These are phyloP conservation scores for Atkinsonella hypoxylon DNA, from an alignment of 2,329 filamentous ascomycete genomes.

Conservation along the genomic window DNA sequence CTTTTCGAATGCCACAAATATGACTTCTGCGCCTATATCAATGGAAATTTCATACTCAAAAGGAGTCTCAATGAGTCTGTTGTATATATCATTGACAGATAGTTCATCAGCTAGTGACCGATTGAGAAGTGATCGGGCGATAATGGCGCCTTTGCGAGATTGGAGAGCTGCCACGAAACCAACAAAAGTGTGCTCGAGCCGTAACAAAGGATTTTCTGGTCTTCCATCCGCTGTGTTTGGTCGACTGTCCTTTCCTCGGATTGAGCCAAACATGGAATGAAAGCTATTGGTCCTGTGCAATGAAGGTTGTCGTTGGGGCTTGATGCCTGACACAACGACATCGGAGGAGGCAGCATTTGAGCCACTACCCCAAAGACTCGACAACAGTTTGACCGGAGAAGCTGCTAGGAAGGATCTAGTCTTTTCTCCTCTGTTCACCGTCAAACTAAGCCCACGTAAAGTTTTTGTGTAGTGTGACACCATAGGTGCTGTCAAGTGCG, in stretches of 20 bases:
- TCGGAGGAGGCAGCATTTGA: constrained; percentile 27
- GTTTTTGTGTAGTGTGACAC: constrained; percentile 70
- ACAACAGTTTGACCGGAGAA: constrained; percentile 86
- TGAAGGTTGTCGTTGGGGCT: constrained; percentile 29
- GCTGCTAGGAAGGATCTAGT: constrained; percentile 58
- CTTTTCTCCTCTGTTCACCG: constrained; percentile 48
- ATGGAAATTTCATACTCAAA: constrained; percentile 63
- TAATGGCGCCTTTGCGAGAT: constrained; percentile 74
- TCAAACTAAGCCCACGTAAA: constrained; percentile 54
- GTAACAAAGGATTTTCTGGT: constrained; percentile 54
- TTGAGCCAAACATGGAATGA: constrained; percentile 43
- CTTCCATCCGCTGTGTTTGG: constrained; percentile 33
- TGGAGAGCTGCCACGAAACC: constrained; percentile 75
- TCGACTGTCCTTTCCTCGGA: constrained; percentile 31
- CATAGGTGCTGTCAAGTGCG: constrained; percentile 51
- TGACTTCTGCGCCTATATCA: constrained; percentile 67
- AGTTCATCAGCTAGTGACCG: constrained; percentile 63
- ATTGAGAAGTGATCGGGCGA: constrained; percentile 63
- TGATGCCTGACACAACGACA: constrained; percentile 18
- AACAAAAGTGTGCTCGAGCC: constrained; percentile 74
- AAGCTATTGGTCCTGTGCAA: constrained; percentile 33
- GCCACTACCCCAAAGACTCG: constrained; percentile 61
- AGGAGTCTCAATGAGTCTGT: constrained; percentile 72
- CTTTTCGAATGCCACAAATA: constrained; percentile 89
- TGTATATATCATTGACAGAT: constrained; percentile 80